Conservation (phyloP, 345 rosid genomes). For the Gynandropsis gynandra region DNA sequence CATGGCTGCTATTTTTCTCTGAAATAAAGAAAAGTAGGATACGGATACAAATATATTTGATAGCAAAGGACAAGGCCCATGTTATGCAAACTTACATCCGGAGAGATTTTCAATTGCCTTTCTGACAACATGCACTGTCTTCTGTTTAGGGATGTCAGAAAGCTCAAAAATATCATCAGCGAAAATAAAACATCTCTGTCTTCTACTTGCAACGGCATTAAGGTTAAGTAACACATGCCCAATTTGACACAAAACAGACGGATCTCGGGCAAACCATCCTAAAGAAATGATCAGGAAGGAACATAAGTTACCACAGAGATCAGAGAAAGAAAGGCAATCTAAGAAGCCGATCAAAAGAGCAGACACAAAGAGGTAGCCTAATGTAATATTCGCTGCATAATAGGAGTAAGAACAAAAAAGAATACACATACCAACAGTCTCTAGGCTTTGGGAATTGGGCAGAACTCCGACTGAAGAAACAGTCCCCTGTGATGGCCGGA, state of each 20-base stretch:
- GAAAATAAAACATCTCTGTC: constrained; percentile 50
- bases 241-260: constrained; percentile 59
- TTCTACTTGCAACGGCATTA: constrained; percentile 51
- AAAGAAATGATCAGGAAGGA: constrained; percentile 22
- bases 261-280: constrained; percentile 89
- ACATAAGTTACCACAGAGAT: not conserved
- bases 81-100: constrained; percentile 63
- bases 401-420: not conserved
- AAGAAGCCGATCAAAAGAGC: not conserved
- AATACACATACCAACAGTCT: constrained; percentile 59
- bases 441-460: constrained; percentile 83
- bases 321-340: constrained; percentile 1
- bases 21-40: too few species aligned
- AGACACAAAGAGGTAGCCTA: not conserved
- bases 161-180: constrained; percentile 90
- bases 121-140: constrained; percentile 52
- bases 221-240: constrained; percentile 66
- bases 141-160: constrained; percentile 67
- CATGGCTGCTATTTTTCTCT: not conserved
- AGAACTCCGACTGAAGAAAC: constrained; percentile 64
- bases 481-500: constrained; percentile 85
- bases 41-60: not conserved
- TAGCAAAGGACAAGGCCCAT: constrained; percentile 2
- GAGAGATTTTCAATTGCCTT: constrained; percentile 67
- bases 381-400: constrained; percentile 5